Percentiles rank a stretch among this genome's conserved stretches.
Evolutionary conservation across 2,329 filamentous ascomycete species (phyloP).

Genomic region (Calonectria pseudoreteaudii): DNA sequence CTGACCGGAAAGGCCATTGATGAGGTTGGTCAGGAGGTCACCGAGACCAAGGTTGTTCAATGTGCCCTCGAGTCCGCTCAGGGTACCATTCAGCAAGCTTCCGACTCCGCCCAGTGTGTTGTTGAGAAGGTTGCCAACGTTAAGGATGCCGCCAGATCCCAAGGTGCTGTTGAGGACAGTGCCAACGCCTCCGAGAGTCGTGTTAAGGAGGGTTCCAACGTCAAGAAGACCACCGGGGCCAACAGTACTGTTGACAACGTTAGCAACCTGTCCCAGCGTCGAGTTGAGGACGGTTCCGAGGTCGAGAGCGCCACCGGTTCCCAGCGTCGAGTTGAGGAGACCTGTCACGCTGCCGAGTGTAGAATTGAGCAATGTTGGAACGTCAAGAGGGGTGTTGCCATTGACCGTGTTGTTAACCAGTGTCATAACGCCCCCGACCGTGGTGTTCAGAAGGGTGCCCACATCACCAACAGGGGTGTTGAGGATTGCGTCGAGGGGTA

Average conservation of each 20-base stretch:
- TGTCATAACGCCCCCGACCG: background rate
- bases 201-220: background rate
- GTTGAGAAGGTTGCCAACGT: background rate
- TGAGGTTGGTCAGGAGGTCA: background rate
- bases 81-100: background rate
- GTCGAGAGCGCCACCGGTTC: background rate
- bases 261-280: background rate
- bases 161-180: background rate
- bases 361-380: background rate
- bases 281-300: background rate
- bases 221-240: background rate
- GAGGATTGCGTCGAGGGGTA: background rate
- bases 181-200: background rate
- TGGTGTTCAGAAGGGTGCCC: background rate
- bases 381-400: background rate
- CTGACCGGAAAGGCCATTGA: background rate
- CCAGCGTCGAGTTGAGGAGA: background rate
- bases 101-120: background rate
- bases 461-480: background rate
- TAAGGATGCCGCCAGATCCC: background rate
- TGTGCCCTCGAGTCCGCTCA: background rate
- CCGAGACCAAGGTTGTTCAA: background rate
- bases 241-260: background rate
- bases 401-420: background rate
- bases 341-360: background rate